phyloP scores from a whole-genome alignment of 1,284 basidiomycete genomes.

The Neonothopanus nambi region DNA sequence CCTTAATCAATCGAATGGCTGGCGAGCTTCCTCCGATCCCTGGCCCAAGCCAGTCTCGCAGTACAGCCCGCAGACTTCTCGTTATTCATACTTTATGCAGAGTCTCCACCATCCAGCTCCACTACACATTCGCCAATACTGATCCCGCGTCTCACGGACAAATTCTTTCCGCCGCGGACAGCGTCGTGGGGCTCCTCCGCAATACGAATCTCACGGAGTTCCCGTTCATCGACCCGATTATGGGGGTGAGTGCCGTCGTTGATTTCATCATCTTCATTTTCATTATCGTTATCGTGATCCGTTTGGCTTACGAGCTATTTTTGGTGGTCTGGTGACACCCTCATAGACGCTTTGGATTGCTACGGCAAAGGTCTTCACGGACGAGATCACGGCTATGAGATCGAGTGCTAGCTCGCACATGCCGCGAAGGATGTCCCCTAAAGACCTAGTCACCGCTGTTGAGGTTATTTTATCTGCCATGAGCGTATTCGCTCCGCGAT shows the following conservation, averaged over 20 bases:
- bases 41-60: not conserved
- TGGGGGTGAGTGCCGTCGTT: slow-evolving; percentile 20
- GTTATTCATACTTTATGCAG: slow-evolving; percentile 8
- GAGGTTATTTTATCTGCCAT: slow-evolving; percentile 13
- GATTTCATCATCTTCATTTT: not conserved
- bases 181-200: slow-evolving; percentile 6
- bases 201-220: slow-evolving; percentile 15
- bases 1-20: slow-evolving; percentile 9
- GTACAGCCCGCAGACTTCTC: slow-evolving; percentile 5
- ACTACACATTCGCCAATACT: slow-evolving; percentile 6
- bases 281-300: too few species aligned
- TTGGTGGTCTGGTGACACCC: not conserved
- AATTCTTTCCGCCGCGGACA: slow-evolving; percentile 7
- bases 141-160: slow-evolving; percentile 10
- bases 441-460: slow-evolving; percentile 10
- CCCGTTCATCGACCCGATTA: slow-evolving; percentile 24
- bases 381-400: slow-evolving; percentile 10
- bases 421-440: slow-evolving; percentile 1
- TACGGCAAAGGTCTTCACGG: slow-evolving; percentile 20
- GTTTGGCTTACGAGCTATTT: too few species aligned
- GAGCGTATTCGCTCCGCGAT: slow-evolving; percentile 11
- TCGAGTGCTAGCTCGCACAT: not conserved
- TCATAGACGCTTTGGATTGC: slow-evolving; percentile 23
- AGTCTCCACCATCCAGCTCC: slow-evolving; percentile 10
- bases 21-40: slow-evolving; percentile 4